Base-by-base conservation (phyloP, 2,329 filamentous ascomycete genomes). In the Venturia pyrina region DNA sequence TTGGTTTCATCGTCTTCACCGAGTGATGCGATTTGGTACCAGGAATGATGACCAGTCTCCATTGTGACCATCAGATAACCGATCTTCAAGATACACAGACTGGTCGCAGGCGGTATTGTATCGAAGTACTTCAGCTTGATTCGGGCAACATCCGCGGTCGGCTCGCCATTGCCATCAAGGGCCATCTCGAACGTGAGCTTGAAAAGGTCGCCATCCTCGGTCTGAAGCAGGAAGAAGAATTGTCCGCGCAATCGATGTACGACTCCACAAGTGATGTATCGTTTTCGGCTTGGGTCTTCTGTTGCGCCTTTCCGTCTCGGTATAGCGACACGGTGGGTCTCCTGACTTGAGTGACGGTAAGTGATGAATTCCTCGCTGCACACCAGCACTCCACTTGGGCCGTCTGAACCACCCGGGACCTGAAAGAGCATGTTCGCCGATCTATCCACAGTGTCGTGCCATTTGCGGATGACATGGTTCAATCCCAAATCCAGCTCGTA, bases 121-220 rank as follows among this genome's bases (percentile, higher is more conserved):
- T 99, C 95, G 71, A 98, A 99, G 76, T 98, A 99, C 75, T 97
- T 97, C 78, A 99, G 90, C 75, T 91, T 95, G 66, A 99, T 80
- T 67, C 87, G 84, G 71, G 85, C 85, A 1, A 98, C 93, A 73
- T 95, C 90, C 40, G 89, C 89, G 0, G 90, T 93, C 0, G 88
- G 81, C 67, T 91, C 87, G 15, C 89, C 91, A 60, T 89, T 85
- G 0, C 88, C 85, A 71, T 96, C 90, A 70, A 93, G 89, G 11
- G 87, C 83, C 87, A 97, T 93, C 69, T 97, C 92, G 67, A 99
- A 87, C 0, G 89, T 97, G 62, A 98, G 85, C 75, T 98, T 98
- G 83, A 99, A 98, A 7, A 99, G 81, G 75, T 99, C 96, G n/a
- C 95, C 95, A 75, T 99, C 96, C 66, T 99, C 95, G 0, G 90